These are phyloP conservation scores for Lasiodiplodia theobromae DNA, from an alignment of 2,329 filamentous ascomycete species.

Conservation along the genomic window DNA sequence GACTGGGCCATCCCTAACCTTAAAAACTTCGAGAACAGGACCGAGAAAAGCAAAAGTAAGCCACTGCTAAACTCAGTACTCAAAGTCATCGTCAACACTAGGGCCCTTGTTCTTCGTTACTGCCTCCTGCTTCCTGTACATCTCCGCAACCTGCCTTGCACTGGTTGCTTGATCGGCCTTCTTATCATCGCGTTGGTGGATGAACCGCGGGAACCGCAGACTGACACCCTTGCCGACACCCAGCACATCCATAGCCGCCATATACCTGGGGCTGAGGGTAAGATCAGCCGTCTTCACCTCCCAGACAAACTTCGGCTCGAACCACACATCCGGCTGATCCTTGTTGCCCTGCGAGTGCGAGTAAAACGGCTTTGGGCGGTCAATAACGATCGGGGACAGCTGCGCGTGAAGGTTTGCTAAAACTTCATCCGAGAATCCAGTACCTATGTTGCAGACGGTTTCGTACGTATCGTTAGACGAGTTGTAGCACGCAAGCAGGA, in stretches of 20 bases:
- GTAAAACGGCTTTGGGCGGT: constrained; percentile 93
- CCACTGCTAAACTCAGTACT: constrained; percentile 68
- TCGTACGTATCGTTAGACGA: constrained; percentile 81
- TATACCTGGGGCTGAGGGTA: constrained; percentile 90
- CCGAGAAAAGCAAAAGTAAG: not conserved
- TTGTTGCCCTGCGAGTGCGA: constrained; percentile 81
- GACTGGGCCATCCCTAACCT: not conserved
- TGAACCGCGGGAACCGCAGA: constrained; percentile 90
- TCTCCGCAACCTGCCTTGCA: constrained; percentile 86
- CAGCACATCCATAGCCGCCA: constrained; percentile 84
- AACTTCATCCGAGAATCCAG: constrained; percentile 92
- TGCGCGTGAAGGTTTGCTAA: constrained; percentile 85
- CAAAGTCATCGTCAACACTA: constrained; percentile 94
- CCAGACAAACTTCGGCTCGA: constrained; percentile 94
- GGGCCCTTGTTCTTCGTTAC: constrained; percentile 86
- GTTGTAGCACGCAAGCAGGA: constrained; percentile 95
- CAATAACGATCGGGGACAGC: constrained; percentile 80
- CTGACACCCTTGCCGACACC: constrained; percentile 78
- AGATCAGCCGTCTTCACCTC: constrained; percentile 97
- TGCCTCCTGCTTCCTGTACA: constrained; percentile 95
- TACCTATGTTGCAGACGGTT: constrained; percentile 97
- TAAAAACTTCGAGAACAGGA: not conserved
- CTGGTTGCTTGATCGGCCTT: constrained; percentile 90
- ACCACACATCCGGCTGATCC: constrained; percentile 98
- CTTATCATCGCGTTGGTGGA: constrained; percentile 92